These are phyloP conservation scores for Pseudocercospora cruenta DNA, from an alignment of 2,329 filamentous ascomycete genomes.

Conservation along the genomic window DNA sequence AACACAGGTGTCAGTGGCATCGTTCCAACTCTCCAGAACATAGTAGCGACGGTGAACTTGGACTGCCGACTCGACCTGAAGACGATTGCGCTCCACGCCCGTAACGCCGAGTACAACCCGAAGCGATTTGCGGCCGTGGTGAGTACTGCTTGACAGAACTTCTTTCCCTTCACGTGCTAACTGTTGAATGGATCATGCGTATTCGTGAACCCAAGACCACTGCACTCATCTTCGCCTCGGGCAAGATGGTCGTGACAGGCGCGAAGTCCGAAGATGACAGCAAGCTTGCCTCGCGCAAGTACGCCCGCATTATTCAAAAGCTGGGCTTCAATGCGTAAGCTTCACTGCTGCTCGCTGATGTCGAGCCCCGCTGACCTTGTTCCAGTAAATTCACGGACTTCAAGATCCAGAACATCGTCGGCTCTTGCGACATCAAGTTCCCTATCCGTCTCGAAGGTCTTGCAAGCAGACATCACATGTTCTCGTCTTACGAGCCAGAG, in stretches of 20 bases:
- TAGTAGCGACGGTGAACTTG: constrained; percentile 90
- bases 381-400: constrained; percentile 90
- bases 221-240: constrained; percentile 93
- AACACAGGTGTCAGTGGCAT: constrained; percentile 46
- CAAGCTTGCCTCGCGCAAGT: constrained; percentile 95
- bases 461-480: constrained; percentile 97
- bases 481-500: constrained; percentile 98
- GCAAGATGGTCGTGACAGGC: constrained; percentile 99
- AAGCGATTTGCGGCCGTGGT: constrained; percentile 57
- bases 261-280: constrained; percentile 98
- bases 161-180: constrained; percentile 44
- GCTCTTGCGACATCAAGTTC: constrained; percentile 99
- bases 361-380: background rate
- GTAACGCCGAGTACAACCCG: constrained; percentile 98
- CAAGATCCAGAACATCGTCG: constrained; percentile 99
- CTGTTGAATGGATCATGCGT: constrained; percentile 75
- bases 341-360: constrained; percentile 11
- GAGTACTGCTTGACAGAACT: constrained; percentile 2
- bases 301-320: constrained; percentile 99
- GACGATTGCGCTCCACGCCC: constrained; percentile 96
- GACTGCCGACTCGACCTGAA: constrained; percentile 96
- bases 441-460: constrained; percentile 95
- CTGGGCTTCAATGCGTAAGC: constrained; percentile 78
- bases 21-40: constrained; percentile 33
- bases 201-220: constrained; percentile 99